Evolutionary conservation across 2,329 filamentous ascomycete species (phyloP), one percentile per base, ranked within the genome.

Genomic region (Paecilomyces dactylethromorphus): DNA sequence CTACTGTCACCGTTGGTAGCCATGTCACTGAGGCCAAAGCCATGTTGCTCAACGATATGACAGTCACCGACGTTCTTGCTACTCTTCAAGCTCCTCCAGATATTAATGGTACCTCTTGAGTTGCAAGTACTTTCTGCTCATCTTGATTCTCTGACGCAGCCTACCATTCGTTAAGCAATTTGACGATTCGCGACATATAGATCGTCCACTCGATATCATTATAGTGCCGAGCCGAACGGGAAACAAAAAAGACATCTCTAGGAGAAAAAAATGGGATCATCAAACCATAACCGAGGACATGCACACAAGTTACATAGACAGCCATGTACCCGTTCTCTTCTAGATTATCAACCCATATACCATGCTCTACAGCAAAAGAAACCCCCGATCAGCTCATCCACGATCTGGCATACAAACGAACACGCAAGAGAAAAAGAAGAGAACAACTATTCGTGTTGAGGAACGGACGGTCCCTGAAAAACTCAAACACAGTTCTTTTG

Each of bases 11-110:
- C 63, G 81, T 96, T 31, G 91, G 92, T 54, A 87, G 82, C 67
- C 84, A 91, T 65, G 95, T 91, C 74, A 96, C 92, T 0, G 89
- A 94, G 71, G 93, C 93, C 11, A 86, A 84, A 54, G 85, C 87
- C 1, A 94, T 92, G 1, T 75, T 96, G 66, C 91, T 91, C 0
- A 90, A 94, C 72, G 91, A 91, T 63, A 89, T 93, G 55, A 93
- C 88, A 73, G 91, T 92, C 88, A 80, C 76, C 83, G 80, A 58
- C 53, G 59, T 65, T 54, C 60, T 67, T 57, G 58, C 59, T 35
- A 58, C 57, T 52, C 58, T 62, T 39, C 39, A 45, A 45, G 39
- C 39, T 21, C 39, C 39, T 21, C 39, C 39, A 18, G 39, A 45
- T n/a, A 18, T 45, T 5, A 15, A 45, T 8, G 39, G n/a, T 18